Base-by-base conservation (phyloP, 129 eudicot species). In the Rutidosis leptorrhynchoides region DNA sequence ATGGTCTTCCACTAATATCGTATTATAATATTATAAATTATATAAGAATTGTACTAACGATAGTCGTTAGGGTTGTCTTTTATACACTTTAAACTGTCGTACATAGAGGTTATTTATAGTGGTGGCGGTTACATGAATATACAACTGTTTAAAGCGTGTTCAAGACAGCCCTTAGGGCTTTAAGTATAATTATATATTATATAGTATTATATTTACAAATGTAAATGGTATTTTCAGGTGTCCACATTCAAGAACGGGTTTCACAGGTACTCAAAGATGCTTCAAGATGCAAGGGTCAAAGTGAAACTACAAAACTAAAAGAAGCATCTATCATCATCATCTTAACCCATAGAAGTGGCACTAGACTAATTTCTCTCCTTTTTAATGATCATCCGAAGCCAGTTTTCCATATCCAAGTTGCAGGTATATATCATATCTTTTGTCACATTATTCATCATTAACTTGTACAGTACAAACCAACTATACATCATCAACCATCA, bases 211-310 rank as follows among this genome's bases (percentile, higher is more conserved):
- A n/a, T n/a, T n/a, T n/a, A n/a, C n/a, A n/a, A n/a, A 49, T 5
- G 0, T 12, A 32, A 23, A 51, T 55, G 64, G 12, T 24, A 40
- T 67, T 53, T 42, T 69, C 80, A 87, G 95, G 90, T 87, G 2
- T 87, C 95, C 15, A 64, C 80, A 12, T 82, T 85, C 72, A 85
- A 89, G 64, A 83, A 85, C 60, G 87, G 87, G 58, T 85, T 85
- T 72, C 72, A 79, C 6, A 78, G 89, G 73, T 89, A 79, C 72
- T 82, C 85, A 48, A 89, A 85, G 78, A 79, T 81, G 46, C 82
- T 81, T 59, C 82, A 80, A 11, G 83, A 85, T 59, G 87, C 86
- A 60, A 89, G 89, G 74, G 78, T 74, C 27, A 77, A 89, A 81
- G 82, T 85, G 71, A 85, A 76, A 76, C 65, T 76, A 7, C 71